Base-by-base conservation (phyloP, 352 stramenopile genomes). In the Globisporangium spinosum region DNA sequence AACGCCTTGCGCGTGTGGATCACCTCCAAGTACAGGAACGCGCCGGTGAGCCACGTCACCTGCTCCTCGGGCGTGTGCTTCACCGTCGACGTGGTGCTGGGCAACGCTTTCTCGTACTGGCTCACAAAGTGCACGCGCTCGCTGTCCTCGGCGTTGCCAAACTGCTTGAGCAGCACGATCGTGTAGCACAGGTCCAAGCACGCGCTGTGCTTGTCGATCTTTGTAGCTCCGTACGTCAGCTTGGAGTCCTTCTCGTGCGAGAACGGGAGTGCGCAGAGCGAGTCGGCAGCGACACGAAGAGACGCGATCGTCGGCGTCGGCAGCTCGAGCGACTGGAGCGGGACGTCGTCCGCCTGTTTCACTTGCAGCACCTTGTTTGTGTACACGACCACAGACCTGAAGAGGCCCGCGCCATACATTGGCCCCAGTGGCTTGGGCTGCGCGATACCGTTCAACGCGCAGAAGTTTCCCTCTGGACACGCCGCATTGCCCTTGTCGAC, bases 171-270 rank as follows among this genome's bases (percentile, higher is more conserved):
- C 17, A 93, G 54, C n/a, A 89, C 83, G 51, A 90, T 68, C 8
- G 74, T 70, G 57, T 90, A 80, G 74, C 85, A 89, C 23, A 91
- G 32, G 51, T 93, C 81, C 27, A 91, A 77, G 25, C 85, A 93
- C 34, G 79, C 70, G 23, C 65, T 47, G 43, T 56, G 54, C 76
- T 8, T 69, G 65, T 38, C 27, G 64, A 23, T 71, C 67, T n/a
- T 49, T 63, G 2, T 77, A 65, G 9, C 65, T 70, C 67, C 49
- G 32, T 77, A 66, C 62, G 69, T 15, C 6, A 68, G 40, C 43
- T 58, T 69, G 17, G 32, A 71, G 15, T 51, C 32, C 17, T 55
- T 25, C 8, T 64, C 5, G 7, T 55, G 13, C 38, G 56, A 43
- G 23, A 68, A 45, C 2, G 71, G 49, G 40, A 80, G 58, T 1